These are phyloP conservation scores for Xerocomellus amylosporus DNA, from an alignment of 768 basidiomycete species.

Conservation along the genomic window DNA sequence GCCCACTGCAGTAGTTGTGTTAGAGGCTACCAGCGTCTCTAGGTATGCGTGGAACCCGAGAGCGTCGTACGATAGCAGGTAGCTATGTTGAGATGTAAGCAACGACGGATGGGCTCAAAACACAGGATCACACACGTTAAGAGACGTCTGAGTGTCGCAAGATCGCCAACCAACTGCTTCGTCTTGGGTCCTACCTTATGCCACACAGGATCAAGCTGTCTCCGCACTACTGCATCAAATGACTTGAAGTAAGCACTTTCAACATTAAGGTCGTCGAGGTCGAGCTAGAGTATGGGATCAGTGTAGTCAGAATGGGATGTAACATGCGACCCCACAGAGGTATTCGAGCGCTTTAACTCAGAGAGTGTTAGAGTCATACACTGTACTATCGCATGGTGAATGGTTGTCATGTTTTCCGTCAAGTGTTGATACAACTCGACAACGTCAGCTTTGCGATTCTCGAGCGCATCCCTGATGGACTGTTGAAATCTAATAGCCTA, in stretches of 20 bases:
- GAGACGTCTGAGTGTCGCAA: constrained; percentile 79
- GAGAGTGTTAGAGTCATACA: constrained; percentile 90
- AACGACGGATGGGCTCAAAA: not conserved
- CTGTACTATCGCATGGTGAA: constrained; percentile 87
- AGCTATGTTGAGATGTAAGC: constrained; percentile 28
- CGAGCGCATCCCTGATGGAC: constrained; percentile 77
- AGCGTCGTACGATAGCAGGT: constrained; percentile 86
- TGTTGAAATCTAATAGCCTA: constrained; percentile 72
- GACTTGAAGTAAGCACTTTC: constrained; percentile 93
- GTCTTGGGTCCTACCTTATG: constrained; percentile 93
- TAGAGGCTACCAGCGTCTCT: constrained; percentile 77
- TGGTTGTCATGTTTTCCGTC: constrained; percentile 84
- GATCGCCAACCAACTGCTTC: constrained; percentile 85
- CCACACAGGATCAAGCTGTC: constrained; percentile 92
- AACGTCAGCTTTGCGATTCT: constrained; percentile 84
- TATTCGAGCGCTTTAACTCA: constrained; percentile 87
- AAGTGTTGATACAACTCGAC: constrained; percentile 86
- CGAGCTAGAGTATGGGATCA: constrained; percentile 55
- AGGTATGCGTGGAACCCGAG: constrained; percentile 89
- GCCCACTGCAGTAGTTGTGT: constrained; percentile 49
- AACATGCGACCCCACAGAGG: constrained; percentile 43
- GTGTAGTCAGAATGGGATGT: not conserved
- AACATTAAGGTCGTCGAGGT: constrained; percentile 88
- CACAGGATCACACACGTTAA: constrained; percentile 55
- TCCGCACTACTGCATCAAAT: constrained; percentile 85